Evolutionary conservation across 495 filamentous ascomycete species (phyloP).

Genomic region (Hypoxylon rickii): DNA sequence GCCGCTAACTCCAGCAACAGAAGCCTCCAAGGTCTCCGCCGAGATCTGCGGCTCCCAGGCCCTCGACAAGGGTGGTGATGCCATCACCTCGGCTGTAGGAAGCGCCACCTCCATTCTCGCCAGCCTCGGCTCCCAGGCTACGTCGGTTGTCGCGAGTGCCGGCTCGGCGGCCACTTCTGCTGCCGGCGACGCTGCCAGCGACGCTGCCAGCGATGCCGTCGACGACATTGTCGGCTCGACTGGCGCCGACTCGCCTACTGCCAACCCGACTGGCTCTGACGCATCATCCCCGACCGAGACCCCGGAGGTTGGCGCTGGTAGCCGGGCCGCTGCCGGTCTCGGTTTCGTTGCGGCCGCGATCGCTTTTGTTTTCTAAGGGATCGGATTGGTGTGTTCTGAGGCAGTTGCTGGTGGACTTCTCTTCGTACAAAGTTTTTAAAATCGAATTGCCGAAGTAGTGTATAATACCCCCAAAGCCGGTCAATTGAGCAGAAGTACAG

Average conservation of each 20-base stretch:
- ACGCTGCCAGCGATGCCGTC: slow-evolving; percentile 1
- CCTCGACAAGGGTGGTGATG: slow-evolving; percentile 1
- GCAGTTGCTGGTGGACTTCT: neutral
- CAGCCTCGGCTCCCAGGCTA: neutral
- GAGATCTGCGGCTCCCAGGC: slow-evolving; percentile 26
- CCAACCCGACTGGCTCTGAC: too few relatives aligned
- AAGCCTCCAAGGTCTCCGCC: slow-evolving; percentile 5
- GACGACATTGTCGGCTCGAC: neutral
- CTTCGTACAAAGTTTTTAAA: neutral
- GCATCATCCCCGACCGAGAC: slow-evolving; percentile 13
- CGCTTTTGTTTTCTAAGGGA: slow-evolving; percentile 39
- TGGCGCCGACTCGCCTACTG: too few relatives aligned
- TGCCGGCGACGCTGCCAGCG: neutral
- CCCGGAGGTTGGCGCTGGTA: slow-evolving; percentile 23
- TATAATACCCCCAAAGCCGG: neutral
- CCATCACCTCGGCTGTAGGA: slow-evolving; percentile 17
- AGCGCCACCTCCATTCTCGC: slow-evolving; percentile 13
- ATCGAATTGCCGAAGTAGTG: neutral
- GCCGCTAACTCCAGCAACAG: slow-evolving; percentile 10
- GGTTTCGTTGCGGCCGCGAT: slow-evolving; percentile 36
- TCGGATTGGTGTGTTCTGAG: neutral
- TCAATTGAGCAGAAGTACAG: slow-evolving; percentile 12
- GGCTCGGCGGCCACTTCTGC: neutral
- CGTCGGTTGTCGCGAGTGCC: neutral
- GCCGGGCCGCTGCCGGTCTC: slow-evolving; percentile 23